Evolutionary conservation across 2,329 filamentous ascomycete genomes (phyloP).

Genomic region (Paracoccidioides brasiliensis): DNA sequence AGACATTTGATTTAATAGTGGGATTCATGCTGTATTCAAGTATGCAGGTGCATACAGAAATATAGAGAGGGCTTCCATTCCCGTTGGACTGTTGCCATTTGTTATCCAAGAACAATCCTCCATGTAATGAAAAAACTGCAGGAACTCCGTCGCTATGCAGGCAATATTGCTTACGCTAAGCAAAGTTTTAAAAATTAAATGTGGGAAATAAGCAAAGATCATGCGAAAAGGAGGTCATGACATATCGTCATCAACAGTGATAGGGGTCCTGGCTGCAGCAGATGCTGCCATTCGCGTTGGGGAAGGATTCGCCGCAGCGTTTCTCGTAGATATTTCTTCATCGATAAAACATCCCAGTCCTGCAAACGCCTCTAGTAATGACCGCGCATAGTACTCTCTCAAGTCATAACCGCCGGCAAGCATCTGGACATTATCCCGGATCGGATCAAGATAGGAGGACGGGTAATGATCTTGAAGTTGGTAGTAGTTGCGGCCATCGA

Average conservation of each 20-base stretch:
- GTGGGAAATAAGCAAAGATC: not conserved
- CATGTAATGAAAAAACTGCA: not conserved
- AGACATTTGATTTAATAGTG: no score
- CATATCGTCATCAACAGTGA: constrained; percentile 4
- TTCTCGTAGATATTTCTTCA: constrained; percentile 45
- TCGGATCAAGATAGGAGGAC: constrained; percentile 58
- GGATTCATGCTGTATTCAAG: no score
- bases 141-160: constrained; percentile 5
- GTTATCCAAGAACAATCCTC: not conserved
- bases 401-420: constrained; percentile 72
- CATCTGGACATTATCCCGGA: constrained; percentile 52
- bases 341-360: constrained; percentile 78
- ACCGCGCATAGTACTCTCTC: constrained; percentile 65
- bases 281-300: constrained; percentile 20
- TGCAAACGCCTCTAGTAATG: constrained; percentile 78
- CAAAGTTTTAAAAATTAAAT: not conserved
- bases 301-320: constrained; percentile 13
- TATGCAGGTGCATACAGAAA: no score
- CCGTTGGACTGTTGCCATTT: no score
- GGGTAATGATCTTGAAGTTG: constrained; percentile 56
- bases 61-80: no score
- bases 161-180: not conserved
- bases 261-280: constrained; percentile 10
- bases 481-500: constrained; percentile 57
- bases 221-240: not conserved